These are phyloP conservation scores for Cochlearia excelsa DNA, from an alignment of 345 rosid species.

Conservation along the genomic window DNA sequence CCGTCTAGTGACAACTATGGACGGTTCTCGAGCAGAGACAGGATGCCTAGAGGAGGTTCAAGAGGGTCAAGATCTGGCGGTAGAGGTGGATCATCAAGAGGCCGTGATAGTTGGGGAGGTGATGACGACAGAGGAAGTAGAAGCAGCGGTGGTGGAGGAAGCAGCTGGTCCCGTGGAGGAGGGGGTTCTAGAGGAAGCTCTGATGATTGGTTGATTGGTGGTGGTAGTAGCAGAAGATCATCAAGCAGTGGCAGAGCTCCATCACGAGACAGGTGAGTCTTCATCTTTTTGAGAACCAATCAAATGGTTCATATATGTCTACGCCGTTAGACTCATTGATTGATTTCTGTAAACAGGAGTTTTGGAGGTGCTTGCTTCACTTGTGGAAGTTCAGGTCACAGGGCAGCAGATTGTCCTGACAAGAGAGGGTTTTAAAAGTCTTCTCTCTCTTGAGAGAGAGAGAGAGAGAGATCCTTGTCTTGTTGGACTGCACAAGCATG, in stretches of 20 bases:
- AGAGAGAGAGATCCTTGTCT: conserved; percentile 20
- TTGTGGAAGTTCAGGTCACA: conserved; percentile 78
- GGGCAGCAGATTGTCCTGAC: conserved; percentile 82
- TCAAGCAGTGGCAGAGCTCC: conserved; percentile 52
- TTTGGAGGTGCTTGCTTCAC: conserved; percentile 86
- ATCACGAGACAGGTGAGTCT: conserved; percentile 54
- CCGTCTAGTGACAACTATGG: conserved; percentile 81
- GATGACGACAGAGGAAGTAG: conserved; percentile 59
- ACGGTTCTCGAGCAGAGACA: conserved; percentile 70
- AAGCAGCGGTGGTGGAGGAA: conserved; percentile 40
- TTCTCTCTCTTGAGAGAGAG: too few relatives aligned
- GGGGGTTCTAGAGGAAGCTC: conserved; percentile 46
- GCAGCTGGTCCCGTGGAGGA: conserved; percentile 51
- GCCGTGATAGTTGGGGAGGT: conserved; percentile 61
- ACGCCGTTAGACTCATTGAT: background rate
- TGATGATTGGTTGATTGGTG: conserved; percentile 80
- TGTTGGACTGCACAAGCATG: background rate
- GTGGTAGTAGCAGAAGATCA: conserved; percentile 35
- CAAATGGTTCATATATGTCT: background rate
- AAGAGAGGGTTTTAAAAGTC: conserved; percentile 43
- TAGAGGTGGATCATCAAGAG: conserved; percentile 49
- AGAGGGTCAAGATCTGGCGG: conserved; percentile 45
- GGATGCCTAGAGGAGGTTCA: conserved; percentile 54
- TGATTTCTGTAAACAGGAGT: conserved; percentile 35
- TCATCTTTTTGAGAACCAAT: background rate